Evolutionary conservation across 257 asterid species (phyloP), one percentile per base, ranked within the genome.

Genomic region (Primulina huaijiensis): DNA sequence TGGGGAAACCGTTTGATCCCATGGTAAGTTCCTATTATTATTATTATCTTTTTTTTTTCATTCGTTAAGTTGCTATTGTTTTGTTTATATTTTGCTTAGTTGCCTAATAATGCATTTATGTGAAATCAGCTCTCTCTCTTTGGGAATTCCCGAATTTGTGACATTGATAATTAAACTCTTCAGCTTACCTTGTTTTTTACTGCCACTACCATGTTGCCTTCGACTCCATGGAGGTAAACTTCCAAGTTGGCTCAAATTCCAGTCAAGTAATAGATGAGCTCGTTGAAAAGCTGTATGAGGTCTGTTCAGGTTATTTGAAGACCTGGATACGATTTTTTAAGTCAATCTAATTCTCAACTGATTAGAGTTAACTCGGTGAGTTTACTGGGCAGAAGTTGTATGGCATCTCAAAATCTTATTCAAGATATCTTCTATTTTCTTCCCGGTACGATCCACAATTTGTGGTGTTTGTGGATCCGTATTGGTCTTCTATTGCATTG

Each of bases 311-410:
- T 79, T 84, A 86, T 75, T 66, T 69, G 88, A 84, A 79, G 89
- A 81, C 82, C 82, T 84, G 85, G 84, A 77, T 74, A 81, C 77
- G 82, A 80, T 82, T 81, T 82, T 81, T 80, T 86, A 77, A 80
- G 76, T 75, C 83, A 69, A 82, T 76, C 75, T 77, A 68, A 50
- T 43, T 67, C 70, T 72, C 55, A 71, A 85, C 53, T 77, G 72
- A 78, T 75, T 77, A 72, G 82, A 85, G 87, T 89, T 92, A 82
- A 84, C 95, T 84, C 74, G 88, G 88, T 85, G 90, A 86, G 92
- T 84, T 76, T 75, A 75, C 79, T 27, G 77, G 34, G 77, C 71
- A 74, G 71, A 69, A 75, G 16, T 69, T 62, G 83, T 67, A 57
- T 70, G 74, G 40, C 84, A 72, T 72, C 75, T 58, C 70, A 60